Evolutionary conservation across 2,329 filamentous ascomycete species (phyloP).

Genomic region (Stagonosporopsis cucurbitacearum): DNA sequence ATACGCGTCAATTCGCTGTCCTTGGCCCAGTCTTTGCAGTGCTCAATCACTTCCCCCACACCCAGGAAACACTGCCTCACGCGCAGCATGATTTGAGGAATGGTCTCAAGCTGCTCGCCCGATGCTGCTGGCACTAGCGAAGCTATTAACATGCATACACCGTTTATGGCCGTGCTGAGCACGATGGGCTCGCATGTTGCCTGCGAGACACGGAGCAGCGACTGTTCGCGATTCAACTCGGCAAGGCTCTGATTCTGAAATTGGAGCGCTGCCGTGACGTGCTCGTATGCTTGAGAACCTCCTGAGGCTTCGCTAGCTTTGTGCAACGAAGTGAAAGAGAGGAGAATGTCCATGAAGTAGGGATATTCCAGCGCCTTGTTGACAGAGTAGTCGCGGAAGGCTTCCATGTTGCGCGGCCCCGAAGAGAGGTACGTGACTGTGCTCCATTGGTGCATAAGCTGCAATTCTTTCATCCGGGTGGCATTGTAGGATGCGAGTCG

Average conservation of each 20-base stretch:
- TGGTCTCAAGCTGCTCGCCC: not conserved
- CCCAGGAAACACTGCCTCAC: slow-evolving; percentile 1
- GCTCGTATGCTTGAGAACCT: not conserved
- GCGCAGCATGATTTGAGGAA: slow-evolving; percentile 2
- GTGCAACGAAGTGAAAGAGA: slow-evolving; percentile 18
- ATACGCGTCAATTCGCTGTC: not conserved
- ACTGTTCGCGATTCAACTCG: not conserved
- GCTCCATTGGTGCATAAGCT: slow-evolving; percentile 25
- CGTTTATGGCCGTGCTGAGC: not conserved
- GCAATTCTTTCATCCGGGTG: slow-evolving; percentile 14
- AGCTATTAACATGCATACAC: not conserved
- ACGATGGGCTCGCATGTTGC: not conserved
- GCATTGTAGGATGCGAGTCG: not conserved
- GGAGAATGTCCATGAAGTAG: slow-evolving; percentile 22
- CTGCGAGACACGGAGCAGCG: not conserved
- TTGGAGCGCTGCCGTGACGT: slow-evolving; percentile 2
- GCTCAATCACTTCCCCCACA: not conserved
- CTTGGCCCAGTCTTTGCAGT: not conserved
- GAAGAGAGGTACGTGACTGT: slow-evolving; percentile 12
- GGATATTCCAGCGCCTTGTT: slow-evolving; percentile 13
- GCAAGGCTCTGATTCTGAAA: slow-evolving; percentile 11
- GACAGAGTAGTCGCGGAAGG: slow-evolving; percentile 15
- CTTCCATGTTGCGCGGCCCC: slow-evolving; percentile 7
- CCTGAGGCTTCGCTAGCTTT: slow-evolving; percentile 4
- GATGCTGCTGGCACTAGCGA: not conserved